A percentile compares a stretch with the other conserved stretches of the same genome.
phyloP scores from a whole-genome alignment of 495 filamentous ascomycete genomes.

The Neurospora cerealis region DNA sequence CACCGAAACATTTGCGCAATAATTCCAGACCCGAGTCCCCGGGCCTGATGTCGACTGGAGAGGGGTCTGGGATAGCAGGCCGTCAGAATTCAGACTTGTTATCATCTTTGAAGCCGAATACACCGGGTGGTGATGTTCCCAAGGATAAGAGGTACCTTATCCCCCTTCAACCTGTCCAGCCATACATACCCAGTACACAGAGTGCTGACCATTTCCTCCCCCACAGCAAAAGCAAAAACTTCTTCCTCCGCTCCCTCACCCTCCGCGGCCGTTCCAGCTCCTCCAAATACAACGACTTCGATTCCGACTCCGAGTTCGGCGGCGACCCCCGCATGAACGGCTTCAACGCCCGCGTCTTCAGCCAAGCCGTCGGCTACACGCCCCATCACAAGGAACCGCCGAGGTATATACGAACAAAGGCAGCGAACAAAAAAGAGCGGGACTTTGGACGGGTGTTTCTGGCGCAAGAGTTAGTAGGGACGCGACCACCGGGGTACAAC shows the following conservation, averaged over 20 bases:
- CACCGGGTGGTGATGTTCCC: conserved; percentile 21
- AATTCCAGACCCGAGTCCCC: conserved; percentile 43
- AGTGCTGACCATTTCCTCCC: conserved; percentile 2
- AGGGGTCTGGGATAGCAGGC: conserved; percentile 9
- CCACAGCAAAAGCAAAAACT: conserved; percentile 63
- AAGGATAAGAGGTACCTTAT: conserved; percentile 61
- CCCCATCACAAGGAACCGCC: conserved; percentile 85
- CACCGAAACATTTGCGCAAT: conserved; percentile 50
- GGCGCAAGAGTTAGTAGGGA: conserved; percentile 70
- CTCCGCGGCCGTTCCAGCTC: conserved; percentile 53
- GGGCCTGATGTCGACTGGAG: conserved; percentile 18
- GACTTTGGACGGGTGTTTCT: conserved; percentile 84
- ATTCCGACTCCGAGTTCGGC: conserved; percentile 58
- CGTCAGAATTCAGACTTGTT: conserved; percentile 26
- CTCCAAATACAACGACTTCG: conserved; percentile 33
- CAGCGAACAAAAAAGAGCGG: conserved; percentile 71
- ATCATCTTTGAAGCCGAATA: conserved; percentile 13
- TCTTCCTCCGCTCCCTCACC: conserved; percentile 72
- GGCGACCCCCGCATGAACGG: conserved; percentile 66
- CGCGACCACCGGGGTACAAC: conserved; percentile 15
- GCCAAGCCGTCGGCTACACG: conserved; percentile 52
- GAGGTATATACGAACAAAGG: conserved; percentile 76
- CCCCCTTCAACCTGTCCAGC: not conserved
- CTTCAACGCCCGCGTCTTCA: conserved; percentile 70
- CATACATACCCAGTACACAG: not conserved